Percentiles rank a stretch among this genome's conserved stretches.
Conservation (phyloP, 2,329 filamentous ascomycete species). For the Apiospora malaysiana region DNA sequence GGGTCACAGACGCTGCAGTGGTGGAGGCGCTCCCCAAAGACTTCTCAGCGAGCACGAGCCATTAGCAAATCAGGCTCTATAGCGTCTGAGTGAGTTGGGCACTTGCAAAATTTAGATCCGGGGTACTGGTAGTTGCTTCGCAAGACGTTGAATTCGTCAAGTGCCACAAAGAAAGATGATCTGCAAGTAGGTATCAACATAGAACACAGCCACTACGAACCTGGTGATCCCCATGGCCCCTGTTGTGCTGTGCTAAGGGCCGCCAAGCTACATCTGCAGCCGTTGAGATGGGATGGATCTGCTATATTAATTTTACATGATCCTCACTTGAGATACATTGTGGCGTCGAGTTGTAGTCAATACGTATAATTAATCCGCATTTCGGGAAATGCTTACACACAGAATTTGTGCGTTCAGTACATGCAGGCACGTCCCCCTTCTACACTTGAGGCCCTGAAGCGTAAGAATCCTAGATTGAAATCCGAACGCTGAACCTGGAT, state of each 20-base stretch:
- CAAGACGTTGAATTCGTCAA: slow-evolving; percentile 7
- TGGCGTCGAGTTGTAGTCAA: neutral
- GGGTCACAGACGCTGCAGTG: slow-evolving; percentile 5
- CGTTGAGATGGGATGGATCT: neutral
- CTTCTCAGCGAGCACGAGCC: neutral
- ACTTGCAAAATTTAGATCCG: slow-evolving; percentile 11
- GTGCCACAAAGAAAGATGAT: neutral
- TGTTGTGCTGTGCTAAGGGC: neutral
- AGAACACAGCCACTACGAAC: slow-evolving; percentile 8
- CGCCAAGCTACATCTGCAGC: slow-evolving; percentile 4
- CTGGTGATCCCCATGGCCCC: neutral
- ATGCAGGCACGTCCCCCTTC: too few relatives aligned
- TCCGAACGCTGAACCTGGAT: too few relatives aligned
- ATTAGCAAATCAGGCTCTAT: slow-evolving; percentile 12
- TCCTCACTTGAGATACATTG: neutral
- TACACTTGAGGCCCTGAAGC: too few relatives aligned
- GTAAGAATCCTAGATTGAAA: too few relatives aligned
- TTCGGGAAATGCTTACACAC: too few relatives aligned
- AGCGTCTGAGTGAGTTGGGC: slow-evolving; percentile 4
- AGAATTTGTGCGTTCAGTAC: too few relatives aligned
- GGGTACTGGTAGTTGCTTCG: neutral
- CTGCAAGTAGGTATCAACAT: neutral
- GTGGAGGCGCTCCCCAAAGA: neutral
- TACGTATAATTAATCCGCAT: neutral
- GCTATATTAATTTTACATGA: neutral